These are phyloP conservation scores for Triticum timopheevii DNA, from an alignment of 176 grass and related monocot genomes.

Conservation along the genomic window DNA sequence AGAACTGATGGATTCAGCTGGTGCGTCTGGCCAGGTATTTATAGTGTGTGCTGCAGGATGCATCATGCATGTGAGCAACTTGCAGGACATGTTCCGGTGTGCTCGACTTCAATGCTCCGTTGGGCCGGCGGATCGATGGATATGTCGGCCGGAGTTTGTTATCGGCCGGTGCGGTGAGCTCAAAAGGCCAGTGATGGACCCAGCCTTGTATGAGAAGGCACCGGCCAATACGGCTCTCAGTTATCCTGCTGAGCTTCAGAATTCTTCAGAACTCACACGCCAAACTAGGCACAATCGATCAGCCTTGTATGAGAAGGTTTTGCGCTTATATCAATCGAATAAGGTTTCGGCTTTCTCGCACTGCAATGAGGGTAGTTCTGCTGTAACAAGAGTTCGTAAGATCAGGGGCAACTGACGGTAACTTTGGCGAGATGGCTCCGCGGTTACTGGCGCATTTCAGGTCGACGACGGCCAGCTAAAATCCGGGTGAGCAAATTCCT, in stretches of 20 bases:
- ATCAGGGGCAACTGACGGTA: not conserved
- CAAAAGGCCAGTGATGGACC: constrained; percentile 18
- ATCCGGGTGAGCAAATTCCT: not conserved
- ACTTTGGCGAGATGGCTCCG: too few relatives aligned
- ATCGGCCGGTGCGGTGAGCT: constrained; percentile 39
- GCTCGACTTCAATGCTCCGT: constrained; percentile 10
- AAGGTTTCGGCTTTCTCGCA: not conserved
- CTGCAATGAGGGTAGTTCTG: not conserved
- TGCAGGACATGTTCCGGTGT: not conserved
- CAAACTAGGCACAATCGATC: not conserved
- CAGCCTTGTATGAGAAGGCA: not conserved
- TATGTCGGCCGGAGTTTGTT: constrained; percentile 22
- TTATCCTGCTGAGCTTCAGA: not conserved
- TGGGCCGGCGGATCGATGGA: not conserved
- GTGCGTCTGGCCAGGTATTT: constrained; percentile 20
- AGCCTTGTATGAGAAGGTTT: too few relatives aligned
- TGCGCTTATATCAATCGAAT: not conserved
- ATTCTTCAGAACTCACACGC: not conserved
- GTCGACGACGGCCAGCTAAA: too few relatives aligned
- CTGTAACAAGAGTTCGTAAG: not conserved
- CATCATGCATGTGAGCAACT: not conserved
- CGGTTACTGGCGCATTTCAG: not conserved
- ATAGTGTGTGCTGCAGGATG: constrained; percentile 13
- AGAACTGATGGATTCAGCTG: constrained; percentile 33
- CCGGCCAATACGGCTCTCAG: not conserved